Percentiles rank a stretch among this genome's conserved stretches.
Conservation (phyloP, 2,329 filamentous ascomycete genomes). For the Colletotrichum tabaci region DNA sequence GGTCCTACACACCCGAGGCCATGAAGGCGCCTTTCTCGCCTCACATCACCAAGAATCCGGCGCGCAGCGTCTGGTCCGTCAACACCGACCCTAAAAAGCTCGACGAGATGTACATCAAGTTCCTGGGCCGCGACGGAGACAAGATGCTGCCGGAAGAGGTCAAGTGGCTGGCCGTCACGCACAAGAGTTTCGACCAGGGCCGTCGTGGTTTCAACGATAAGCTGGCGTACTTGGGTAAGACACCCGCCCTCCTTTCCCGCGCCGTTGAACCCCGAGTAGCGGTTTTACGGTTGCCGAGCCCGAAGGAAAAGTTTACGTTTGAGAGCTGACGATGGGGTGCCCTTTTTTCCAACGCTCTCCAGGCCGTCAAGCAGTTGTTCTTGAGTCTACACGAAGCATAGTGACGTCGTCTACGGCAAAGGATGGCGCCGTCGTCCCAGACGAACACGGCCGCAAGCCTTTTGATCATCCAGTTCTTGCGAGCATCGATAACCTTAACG, state of each 20-base stretch:
- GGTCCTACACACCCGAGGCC: slow-evolving; percentile 77
- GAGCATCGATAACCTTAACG: slow-evolving; percentile 80
- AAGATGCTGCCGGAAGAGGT: slow-evolving; percentile 87
- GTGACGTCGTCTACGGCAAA: slow-evolving; percentile 64
- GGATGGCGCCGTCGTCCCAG: slow-evolving; percentile 52
- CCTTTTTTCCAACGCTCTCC: slow-evolving; percentile 34
- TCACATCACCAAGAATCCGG: slow-evolving; percentile 69
- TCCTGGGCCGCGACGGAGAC: slow-evolving; percentile 82
- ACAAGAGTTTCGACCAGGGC: slow-evolving; percentile 98
- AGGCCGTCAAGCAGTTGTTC: slow-evolving; percentile 48
- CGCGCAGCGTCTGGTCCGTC: slow-evolving; percentile 72
- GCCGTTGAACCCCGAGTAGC: slow-evolving; percentile 19
- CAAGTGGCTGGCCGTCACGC: slow-evolving; percentile 97
- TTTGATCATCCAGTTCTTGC: slow-evolving; percentile 80
- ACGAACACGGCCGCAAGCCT: slow-evolving; percentile 72
- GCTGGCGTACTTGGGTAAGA: slow-evolving; percentile 86
- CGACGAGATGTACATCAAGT: slow-evolving; percentile 81
- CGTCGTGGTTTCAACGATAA: slow-evolving; percentile 94
- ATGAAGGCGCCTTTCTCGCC: slow-evolving; percentile 80
- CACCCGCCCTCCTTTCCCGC: background rate
- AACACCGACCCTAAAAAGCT: slow-evolving; percentile 83
- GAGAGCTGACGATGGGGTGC: slow-evolving; percentile 27
- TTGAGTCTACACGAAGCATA: slow-evolving; percentile 63
- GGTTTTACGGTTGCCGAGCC: background rate
- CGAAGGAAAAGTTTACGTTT: too few relatives aligned